Conservation (phyloP, 768 basidiomycete genomes). For the Kwoniella sp. region DNA sequence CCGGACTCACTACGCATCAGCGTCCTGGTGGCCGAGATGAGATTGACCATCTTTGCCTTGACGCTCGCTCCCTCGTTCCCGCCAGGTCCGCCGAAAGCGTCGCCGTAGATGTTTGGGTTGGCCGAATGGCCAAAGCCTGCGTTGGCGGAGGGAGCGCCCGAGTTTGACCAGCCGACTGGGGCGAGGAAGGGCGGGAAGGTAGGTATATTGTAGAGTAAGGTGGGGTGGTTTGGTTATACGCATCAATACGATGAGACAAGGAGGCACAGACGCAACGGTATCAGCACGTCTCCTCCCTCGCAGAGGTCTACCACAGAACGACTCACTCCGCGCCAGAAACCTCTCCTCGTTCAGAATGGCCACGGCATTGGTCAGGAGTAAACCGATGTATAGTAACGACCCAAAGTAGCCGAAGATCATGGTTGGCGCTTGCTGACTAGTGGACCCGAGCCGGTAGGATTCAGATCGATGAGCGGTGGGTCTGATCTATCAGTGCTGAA, state of each 20-base stretch:
- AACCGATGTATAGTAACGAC: conserved; percentile 69
- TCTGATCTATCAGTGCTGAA: too few relatives aligned
- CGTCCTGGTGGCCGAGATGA: conserved; percentile 91
- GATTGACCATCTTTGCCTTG: conserved; percentile 80
- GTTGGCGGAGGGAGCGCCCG: conserved; percentile 27
- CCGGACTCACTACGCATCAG: conserved; percentile 83
- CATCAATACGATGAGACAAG: background rate
- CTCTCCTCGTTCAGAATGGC: conserved; percentile 94
- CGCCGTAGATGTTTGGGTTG: conserved; percentile 37
- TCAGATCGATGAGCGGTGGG: too few relatives aligned
- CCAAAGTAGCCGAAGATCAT: conserved; percentile 49
- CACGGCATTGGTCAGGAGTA: conserved; percentile 88
- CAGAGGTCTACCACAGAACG: background rate
- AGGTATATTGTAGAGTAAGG: background rate
- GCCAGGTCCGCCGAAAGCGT: conserved; percentile 10
- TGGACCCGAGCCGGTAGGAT: too few relatives aligned
- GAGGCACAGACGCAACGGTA: background rate
- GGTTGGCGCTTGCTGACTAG: too few relatives aligned
- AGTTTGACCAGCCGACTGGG: conserved; percentile 78
- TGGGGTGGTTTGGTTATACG: background rate
- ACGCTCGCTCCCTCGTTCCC: conserved; percentile 60
- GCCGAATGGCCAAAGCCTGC: conserved; percentile 43
- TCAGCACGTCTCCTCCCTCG: background rate
- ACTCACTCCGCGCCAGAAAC: conserved; percentile 85
- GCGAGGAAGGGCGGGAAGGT: background rate